phyloP scores from a whole-genome alignment of 768 basidiomycete species.

The Dentipellis fragilis region DNA sequence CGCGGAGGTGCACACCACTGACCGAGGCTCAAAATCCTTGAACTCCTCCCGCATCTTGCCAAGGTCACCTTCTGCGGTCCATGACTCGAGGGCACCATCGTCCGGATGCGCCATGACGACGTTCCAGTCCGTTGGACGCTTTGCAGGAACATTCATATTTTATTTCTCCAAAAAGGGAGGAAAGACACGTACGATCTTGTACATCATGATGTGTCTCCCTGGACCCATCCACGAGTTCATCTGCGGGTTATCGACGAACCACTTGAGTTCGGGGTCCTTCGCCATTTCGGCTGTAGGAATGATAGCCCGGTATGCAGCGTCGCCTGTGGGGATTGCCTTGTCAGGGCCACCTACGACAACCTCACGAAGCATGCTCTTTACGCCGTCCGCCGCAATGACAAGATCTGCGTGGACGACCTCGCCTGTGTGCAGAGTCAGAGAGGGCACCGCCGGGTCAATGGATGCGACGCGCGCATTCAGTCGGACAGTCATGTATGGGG shows the following conservation, averaged over 20 bases:
- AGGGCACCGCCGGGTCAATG: neutral
- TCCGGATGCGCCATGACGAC: slow-evolving; percentile 13
- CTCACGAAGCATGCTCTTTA: slow-evolving; percentile 13
- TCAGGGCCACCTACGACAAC: slow-evolving; percentile 14
- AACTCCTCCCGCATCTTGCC: slow-evolving; percentile 20
- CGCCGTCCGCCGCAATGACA: slow-evolving; percentile 16
- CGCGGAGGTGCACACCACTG: neutral
- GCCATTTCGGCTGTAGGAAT: slow-evolving; percentile 1
- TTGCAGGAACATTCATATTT: neutral
- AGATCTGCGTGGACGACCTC: slow-evolving; percentile 14
- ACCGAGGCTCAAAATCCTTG: slow-evolving; percentile 19
- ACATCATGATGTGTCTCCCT: slow-evolving; percentile 7
- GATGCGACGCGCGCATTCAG: neutral
- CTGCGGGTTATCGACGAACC: slow-evolving; percentile 6
- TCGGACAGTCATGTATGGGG: neutral
- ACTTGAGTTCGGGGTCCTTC: slow-evolving; percentile 5
- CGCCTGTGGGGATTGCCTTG: slow-evolving; percentile 16
- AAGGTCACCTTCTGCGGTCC: slow-evolving; percentile 16
- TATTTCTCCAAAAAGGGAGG: neutral
- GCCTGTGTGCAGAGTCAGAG: slow-evolving; percentile 11
- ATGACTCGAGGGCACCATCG: slow-evolving; percentile 11
- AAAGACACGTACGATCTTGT: slow-evolving; percentile 9
- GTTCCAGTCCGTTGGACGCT: slow-evolving; percentile 12
- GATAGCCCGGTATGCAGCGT: slow-evolving; percentile 16
- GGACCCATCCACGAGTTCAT: slow-evolving; percentile 12